These are phyloP conservation scores for Phytophthora sp. DNA, from an alignment of 352 stramenopile genomes.

Conservation along the genomic window DNA sequence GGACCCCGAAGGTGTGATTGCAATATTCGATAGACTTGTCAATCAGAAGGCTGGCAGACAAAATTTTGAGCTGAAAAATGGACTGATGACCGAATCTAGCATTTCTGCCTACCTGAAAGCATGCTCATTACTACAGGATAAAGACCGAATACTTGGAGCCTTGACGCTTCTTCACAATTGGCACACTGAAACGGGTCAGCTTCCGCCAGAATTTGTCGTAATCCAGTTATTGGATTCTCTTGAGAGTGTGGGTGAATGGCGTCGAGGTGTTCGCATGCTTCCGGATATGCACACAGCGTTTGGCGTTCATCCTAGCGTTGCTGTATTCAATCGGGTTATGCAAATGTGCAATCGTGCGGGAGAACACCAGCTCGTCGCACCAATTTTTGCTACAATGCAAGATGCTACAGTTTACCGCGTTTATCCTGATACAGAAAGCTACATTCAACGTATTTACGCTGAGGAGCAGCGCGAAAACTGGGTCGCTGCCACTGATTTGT, in stretches of 20 bases:
- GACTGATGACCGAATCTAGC: constrained; percentile 40
- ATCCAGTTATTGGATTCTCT: constrained; percentile 56
- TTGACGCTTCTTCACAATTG: constrained; percentile 43
- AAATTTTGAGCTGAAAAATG: constrained; percentile 18
- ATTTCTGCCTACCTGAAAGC: constrained; percentile 50
- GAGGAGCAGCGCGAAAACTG: constrained; percentile 74
- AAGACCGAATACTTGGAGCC: constrained; percentile 43
- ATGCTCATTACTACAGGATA: constrained; percentile 34
- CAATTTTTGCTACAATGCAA: constrained; percentile 79
- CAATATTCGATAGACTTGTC: constrained; percentile 46
- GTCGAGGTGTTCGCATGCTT: constrained; percentile 48
- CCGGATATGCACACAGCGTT: constrained; percentile 49
- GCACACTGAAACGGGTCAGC: constrained; percentile 30
- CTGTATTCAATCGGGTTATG: constrained; percentile 66
- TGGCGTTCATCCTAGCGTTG: constrained; percentile 48
- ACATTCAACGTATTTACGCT: constrained; percentile 78
- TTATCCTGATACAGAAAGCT: constrained; percentile 58
- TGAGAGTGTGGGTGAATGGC: constrained; percentile 55
- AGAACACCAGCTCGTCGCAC: constrained; percentile 54
- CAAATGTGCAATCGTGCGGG: constrained; percentile 66
- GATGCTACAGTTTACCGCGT: constrained; percentile 51
- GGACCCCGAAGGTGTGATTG: constrained; percentile 43
- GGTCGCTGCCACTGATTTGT: constrained; percentile 66
- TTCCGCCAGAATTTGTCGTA: constrained; percentile 38
- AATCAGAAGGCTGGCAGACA: constrained; percentile 16